Conservation (phyloP, 441 rosid species). For the Adansonia gregorii region DNA sequence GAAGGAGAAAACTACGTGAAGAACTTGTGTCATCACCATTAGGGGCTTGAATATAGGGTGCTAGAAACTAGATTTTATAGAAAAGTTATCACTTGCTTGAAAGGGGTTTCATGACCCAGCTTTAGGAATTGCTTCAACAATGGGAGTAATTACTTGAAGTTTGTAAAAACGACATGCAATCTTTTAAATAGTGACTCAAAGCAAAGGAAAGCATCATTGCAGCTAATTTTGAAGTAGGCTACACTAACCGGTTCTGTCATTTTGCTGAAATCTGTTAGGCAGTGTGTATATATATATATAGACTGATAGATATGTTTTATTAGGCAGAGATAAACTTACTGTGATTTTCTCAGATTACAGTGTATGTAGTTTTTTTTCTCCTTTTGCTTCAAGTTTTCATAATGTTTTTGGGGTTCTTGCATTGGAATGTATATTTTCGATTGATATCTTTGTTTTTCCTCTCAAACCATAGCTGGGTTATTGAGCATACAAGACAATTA, state of each 20-base stretch:
- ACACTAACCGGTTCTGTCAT: slow-evolving; percentile 14
- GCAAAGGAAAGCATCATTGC: slow-evolving; percentile 13
- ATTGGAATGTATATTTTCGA: neutral
- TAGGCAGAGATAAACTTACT: neutral
- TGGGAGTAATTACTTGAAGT: slow-evolving; percentile 20
- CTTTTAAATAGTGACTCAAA: neutral
- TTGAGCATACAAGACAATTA: neutral
- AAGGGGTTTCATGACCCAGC: neutral
- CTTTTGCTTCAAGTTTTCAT: neutral
- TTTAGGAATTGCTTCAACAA: slow-evolving; percentile 20
- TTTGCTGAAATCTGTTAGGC: slow-evolving; percentile 2
- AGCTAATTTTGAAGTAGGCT: slow-evolving; percentile 4
- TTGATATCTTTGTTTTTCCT: neutral
- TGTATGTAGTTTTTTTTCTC: no score
- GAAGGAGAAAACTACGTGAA: neutral
- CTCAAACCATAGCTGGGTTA: neutral
- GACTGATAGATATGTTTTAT: no score
- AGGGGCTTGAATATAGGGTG: neutral
- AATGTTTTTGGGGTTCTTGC: neutral
- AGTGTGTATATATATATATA: neutral
- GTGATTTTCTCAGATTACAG: neutral
- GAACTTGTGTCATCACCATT: neutral
- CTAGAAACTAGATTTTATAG: neutral
- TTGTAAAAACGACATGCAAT: slow-evolving; percentile 3
- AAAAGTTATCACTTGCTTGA: neutral